These are phyloP conservation scores for Alternaria sp. DNA, from an alignment of 2,329 filamentous ascomycete genomes.

Conservation along the genomic window DNA sequence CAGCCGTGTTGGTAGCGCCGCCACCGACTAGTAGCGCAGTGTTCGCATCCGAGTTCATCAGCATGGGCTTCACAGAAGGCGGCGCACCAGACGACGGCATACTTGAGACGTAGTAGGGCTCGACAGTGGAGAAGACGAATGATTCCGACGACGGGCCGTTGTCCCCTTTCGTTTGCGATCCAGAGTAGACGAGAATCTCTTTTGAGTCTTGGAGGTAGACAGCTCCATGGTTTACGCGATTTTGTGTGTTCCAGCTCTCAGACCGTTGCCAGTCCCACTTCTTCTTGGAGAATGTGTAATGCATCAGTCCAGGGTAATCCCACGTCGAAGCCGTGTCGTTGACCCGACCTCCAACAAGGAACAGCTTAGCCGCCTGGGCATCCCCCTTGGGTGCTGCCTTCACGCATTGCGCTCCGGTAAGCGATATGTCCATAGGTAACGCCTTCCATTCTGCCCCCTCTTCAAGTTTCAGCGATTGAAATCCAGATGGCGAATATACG, in stretches of 20 bases:
- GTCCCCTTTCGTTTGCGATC: conserved; percentile 68
- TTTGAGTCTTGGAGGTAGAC: conserved; percentile 75
- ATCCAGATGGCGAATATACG: conserved; percentile 76
- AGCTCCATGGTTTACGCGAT: conserved; percentile 77
- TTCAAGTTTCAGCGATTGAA: conserved; percentile 75
- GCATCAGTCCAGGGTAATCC: conserved; percentile 78
- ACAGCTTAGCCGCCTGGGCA: conserved; percentile 70
- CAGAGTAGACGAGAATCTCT: conserved; percentile 81
- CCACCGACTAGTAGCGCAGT: conserved; percentile 80
- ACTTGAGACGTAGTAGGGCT: conserved; percentile 69
- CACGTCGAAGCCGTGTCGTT: conserved; percentile 49
- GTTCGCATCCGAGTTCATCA: conserved; percentile 76
- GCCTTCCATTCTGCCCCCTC: conserved; percentile 75
- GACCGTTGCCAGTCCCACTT: conserved; percentile 67
- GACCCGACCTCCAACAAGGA: conserved; percentile 76
- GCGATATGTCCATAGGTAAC: conserved; percentile 70
- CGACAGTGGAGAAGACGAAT: conserved; percentile 73
- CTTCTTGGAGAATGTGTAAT: conserved; percentile 65
- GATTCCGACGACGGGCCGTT: conserved; percentile 72
- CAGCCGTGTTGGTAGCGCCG: conserved; percentile 67
- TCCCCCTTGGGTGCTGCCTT: conserved; percentile 69
- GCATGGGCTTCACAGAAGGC: conserved; percentile 71
- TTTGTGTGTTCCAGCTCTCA: conserved; percentile 64
- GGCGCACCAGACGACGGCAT: conserved; percentile 62
- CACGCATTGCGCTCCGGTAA: conserved; percentile 80